Base-by-base conservation (phyloP, 2,329 filamentous ascomycete genomes). In the Aureobasidium mangrovei region DNA sequence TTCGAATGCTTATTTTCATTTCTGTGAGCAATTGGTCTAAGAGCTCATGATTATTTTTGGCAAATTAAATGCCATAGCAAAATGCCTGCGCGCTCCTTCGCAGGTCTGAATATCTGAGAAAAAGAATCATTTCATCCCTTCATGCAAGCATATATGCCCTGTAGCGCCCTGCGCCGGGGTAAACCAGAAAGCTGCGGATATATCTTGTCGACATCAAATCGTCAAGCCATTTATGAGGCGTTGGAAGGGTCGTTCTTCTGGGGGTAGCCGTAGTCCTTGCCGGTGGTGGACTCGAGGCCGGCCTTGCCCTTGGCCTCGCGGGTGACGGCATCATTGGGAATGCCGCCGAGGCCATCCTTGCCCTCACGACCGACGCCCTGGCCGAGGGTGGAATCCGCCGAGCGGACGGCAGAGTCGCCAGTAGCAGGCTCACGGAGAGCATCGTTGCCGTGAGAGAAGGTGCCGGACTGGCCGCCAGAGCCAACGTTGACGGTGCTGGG, bases 401-500 rank as follows among this genome's bases (percentile, higher is more conserved):
- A 77, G 61, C 78, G 68, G 42, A 72, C 77, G 60, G 74, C 75
- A 61, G 74, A 79, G 40, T 74, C 74, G 58, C 77, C 78, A 38
- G 82, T 82, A 53, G 71, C 67, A 26, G 73, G 72, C 48, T 68
- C 69, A 33, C 72, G 67, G 8, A 74, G 65, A 28, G 59, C 58
- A 43, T 82, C 70, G 58, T 78, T 75, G 51, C 73, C 77, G 60
- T 78, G 67, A 24, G 70, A 64, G 56, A 64, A 60, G 31, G 35
- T 48, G 54, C 64, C 65, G 8, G 60, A 61, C 1, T 76, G 61
- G 53, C 77, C 70, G 24, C 85, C 84, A 35, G 82, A 80, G 59
- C 85, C 85, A 45, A 87, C 81, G 65, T 88, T 85, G 65, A 87
- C 82, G 54, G 73, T 87, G 58, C 79, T 73, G 32, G 77, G 77